Evolutionary conservation across 2,329 filamentous ascomycete genomes (phyloP).

Genomic region (Xylaria sp.): DNA sequence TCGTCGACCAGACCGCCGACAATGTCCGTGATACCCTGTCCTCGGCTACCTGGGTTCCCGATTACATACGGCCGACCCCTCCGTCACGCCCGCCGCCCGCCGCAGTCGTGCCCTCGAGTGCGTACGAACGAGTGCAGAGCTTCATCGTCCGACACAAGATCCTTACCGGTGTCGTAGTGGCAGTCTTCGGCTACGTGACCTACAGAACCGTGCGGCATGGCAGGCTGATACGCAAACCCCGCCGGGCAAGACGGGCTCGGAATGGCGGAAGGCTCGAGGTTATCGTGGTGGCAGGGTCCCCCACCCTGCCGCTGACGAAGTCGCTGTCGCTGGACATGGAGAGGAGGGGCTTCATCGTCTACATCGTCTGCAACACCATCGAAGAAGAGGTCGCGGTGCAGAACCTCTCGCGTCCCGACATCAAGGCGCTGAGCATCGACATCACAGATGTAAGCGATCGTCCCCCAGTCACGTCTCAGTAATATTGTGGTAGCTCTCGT

Average conservation of each 20-base stretch:
- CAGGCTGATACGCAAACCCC: slow-evolving; percentile 64
- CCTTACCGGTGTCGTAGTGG: slow-evolving; percentile 69
- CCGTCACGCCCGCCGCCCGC: slow-evolving; percentile 47
- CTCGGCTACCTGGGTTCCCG: slow-evolving; percentile 72
- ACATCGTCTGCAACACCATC: slow-evolving; percentile 80
- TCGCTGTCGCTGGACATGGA: slow-evolving; percentile 86
- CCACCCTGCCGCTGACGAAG: slow-evolving; percentile 79
- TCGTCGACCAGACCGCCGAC: slow-evolving; percentile 76
- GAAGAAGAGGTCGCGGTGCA: slow-evolving; percentile 84
- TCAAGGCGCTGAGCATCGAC: slow-evolving; percentile 80
- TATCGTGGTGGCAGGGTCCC: slow-evolving; percentile 83
- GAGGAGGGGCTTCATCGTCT: slow-evolving; percentile 89
- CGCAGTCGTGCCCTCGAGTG: slow-evolving; percentile 38
- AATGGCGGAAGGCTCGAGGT: slow-evolving; percentile 90
- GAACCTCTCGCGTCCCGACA: slow-evolving; percentile 75
- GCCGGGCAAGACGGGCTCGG: slow-evolving; percentile 75
- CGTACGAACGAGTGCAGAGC: slow-evolving; percentile 60
- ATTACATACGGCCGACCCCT: slow-evolving; percentile 64
- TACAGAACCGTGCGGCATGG: slow-evolving; percentile 55
- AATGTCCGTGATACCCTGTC: slow-evolving; percentile 71
- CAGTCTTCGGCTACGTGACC: slow-evolving; percentile 68
- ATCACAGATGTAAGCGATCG: slow-evolving; percentile 69
- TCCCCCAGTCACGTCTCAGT: too few species aligned
- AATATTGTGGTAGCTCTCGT: too few species aligned
- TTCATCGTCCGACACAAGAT: slow-evolving; percentile 77